These are phyloP conservation scores for Scorias spongiosa DNA, from an alignment of 2,329 filamentous ascomycete genomes.

Conservation along the genomic window DNA sequence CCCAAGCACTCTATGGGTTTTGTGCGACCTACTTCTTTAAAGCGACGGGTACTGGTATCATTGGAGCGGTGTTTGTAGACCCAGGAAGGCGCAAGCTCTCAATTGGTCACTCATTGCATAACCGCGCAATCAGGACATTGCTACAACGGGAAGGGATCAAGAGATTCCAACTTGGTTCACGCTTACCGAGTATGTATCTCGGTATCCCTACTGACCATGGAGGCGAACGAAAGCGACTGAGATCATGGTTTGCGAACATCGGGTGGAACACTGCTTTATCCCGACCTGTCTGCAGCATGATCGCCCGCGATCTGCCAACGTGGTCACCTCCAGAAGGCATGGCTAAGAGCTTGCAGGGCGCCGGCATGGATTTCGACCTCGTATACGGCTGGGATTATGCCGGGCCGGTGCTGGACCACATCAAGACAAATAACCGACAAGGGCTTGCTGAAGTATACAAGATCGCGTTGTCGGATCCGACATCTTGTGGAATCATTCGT, in stretches of 20 bases:
- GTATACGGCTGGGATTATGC: constrained; percentile 67
- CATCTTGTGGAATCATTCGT: constrained; percentile 66
- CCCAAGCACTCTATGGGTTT: constrained; percentile 79
- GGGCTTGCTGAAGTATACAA: constrained; percentile 70
- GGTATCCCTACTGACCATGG: constrained; percentile 61
- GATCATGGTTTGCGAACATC: constrained; percentile 76
- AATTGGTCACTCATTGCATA: constrained; percentile 79
- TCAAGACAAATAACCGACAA: constrained; percentile 57
- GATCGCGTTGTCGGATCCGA: constrained; percentile 54
- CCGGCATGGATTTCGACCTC: constrained; percentile 66
- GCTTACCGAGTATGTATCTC: constrained; percentile 71
- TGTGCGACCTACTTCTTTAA: constrained; percentile 74
- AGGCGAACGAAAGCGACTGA: constrained; percentile 43
- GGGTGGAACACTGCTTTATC: constrained; percentile 68
- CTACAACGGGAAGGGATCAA: constrained; percentile 57
- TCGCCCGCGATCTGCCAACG: constrained; percentile 52
- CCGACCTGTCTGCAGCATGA: constrained; percentile 53
- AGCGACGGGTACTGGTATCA: constrained; percentile 53
- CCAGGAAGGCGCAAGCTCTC: constrained; percentile 73
- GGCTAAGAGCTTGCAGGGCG: constrained; percentile 54
- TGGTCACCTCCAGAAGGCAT: constrained; percentile 69
- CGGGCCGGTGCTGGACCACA: constrained; percentile 57
- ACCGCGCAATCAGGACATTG: constrained; percentile 64
- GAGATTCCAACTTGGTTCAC: constrained; percentile 65
- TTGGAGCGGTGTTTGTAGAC: constrained; percentile 82